Base-by-base conservation (phyloP, 176 grass and related monocot genomes). In the Pontederia paniculata region DNA sequence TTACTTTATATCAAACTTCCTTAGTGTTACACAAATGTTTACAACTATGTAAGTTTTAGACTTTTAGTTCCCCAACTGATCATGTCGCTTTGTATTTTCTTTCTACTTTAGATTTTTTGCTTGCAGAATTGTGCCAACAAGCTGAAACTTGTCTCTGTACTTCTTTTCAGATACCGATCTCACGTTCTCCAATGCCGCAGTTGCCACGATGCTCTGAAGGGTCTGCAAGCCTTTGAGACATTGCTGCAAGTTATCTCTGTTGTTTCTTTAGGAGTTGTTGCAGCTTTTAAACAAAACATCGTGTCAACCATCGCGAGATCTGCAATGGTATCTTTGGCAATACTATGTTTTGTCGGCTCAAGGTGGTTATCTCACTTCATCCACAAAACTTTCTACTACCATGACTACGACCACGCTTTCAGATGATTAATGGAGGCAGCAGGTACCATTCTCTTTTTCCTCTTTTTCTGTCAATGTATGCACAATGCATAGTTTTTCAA, bases 301-400 rank as follows among this genome's bases (percentile, higher is more conserved):
- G 71, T 70, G 0, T 74, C 82, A 45, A 54, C 51, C 8, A 52
- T 68, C 2, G 57, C 78, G 50, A 81, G 76, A 67, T 52, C 19
- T 14, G 22, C 15, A 2, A 52, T 81, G 0, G 63, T 81, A 21
- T 73, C 79, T 2, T 18, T 22, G 4, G 80, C 86, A 13, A 68
- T 89, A 37, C 10, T 89, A 21, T 89, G 82, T 70, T 96, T 96
- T 52, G 47, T 67, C 1, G 71, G 71, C 2, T 89, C 91, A 10
- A 83, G 74, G 1, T 87, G 86, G 82, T 67, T 96, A 0, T 74
- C 82, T 0, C 67, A 71, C 51, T 96, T 84, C 79, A 81, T 89
- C 56, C 18, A 96, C 48, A 96, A 81, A 64, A 89, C 56, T 48
- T 96, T 96, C 60, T 96, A 96, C 23, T 96, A 83, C 79, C 82